Percentiles rank a stretch among this genome's conserved stretches.
Conservation (phyloP, 805 yeast species). For the Kluyveromyces nonfermentans region DNA sequence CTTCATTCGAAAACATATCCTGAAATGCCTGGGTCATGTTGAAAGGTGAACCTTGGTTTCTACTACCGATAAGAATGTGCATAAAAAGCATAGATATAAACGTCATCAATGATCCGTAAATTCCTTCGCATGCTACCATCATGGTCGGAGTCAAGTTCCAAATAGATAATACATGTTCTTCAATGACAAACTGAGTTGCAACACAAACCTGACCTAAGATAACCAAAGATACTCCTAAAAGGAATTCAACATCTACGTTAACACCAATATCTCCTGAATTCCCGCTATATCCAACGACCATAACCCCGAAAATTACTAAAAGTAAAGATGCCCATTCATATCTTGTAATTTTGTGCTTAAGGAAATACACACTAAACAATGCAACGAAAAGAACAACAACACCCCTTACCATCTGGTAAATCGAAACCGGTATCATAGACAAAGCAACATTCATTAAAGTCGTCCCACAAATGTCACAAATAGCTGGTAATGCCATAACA, state of each 20-base stretch:
- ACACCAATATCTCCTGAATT: constrained; percentile 23
- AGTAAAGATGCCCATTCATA: constrained; percentile 60
- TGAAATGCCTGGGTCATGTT: constrained; percentile 43
- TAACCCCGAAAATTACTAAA: constrained; percentile 61
- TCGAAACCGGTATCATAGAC: constrained; percentile 64
- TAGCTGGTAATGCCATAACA: constrained; percentile 49
- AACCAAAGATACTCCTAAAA: constrained; percentile 50
- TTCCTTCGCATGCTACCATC: constrained; percentile 68
- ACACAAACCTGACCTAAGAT: constrained; percentile 56
- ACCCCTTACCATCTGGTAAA: constrained; percentile 83
- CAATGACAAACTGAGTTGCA: constrained; percentile 71
- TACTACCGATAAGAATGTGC: constrained; percentile 1
- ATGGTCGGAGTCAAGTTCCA: constrained; percentile 50
- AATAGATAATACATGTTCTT: constrained; percentile 53
- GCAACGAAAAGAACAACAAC: constrained; percentile 71
- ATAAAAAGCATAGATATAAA: constrained; percentile 39
- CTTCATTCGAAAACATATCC: constrained; percentile 37
- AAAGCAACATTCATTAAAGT: constrained; percentile 71
- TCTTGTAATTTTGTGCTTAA: constrained; percentile 44
- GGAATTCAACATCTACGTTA: constrained; percentile 24
- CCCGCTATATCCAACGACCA: constrained; percentile 66
- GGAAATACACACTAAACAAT: constrained; percentile 52
- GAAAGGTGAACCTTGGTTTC: constrained; percentile 35
- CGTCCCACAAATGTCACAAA: constrained; percentile 65
- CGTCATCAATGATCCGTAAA: constrained; percentile 47